Percentiles rank a stretch among this genome's conserved stretches.
Evolutionary conservation across 306 rosid genomes (phyloP).

Genomic region (Cicer bijugum): DNA sequence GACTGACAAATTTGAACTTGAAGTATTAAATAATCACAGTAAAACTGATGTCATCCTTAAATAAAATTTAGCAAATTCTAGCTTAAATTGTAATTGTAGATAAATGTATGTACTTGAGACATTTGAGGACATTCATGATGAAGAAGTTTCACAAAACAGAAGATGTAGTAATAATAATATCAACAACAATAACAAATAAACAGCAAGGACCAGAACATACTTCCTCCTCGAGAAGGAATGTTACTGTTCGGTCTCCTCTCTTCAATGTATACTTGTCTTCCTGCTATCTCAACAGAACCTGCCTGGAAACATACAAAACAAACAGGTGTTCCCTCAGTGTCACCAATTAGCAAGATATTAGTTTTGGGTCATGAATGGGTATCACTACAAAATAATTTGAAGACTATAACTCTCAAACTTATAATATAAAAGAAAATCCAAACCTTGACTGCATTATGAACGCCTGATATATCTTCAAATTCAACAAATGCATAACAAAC

Average conservation of each 20-base stretch:
- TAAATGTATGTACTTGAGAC: neutral
- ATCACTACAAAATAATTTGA: neutral
- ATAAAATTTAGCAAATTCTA: neutral
- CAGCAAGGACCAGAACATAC: slow-evolving; percentile 51
- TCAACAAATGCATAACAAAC: slow-evolving; percentile 97
- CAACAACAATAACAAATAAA: neutral
- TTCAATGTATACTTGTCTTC: slow-evolving; percentile 87
- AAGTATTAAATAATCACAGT: too few species aligned
- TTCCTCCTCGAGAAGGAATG: slow-evolving; percentile 80
- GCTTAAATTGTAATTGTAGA: neutral
- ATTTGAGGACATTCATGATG: slow-evolving; percentile 4
- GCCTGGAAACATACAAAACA: slow-evolving; percentile 57
- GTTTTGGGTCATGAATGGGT: neutral
- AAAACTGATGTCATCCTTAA: neutral
- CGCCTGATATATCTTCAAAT: slow-evolving; percentile 84
- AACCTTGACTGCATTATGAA: slow-evolving; percentile 92
- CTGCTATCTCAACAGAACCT: slow-evolving; percentile 75
- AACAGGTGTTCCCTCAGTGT: neutral
- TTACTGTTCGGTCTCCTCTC: slow-evolving; percentile 93
- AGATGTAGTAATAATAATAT: neutral
- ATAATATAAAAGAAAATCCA: slow-evolving; percentile 27
- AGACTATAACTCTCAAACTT: slow-evolving; percentile 31
- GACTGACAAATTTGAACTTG: too few species aligned
- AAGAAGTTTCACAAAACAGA: neutral
- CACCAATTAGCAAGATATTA: slow-evolving; percentile 13